Base-by-base conservation (phyloP, 805 yeast species). In the Saturnispora sanitii region DNA sequence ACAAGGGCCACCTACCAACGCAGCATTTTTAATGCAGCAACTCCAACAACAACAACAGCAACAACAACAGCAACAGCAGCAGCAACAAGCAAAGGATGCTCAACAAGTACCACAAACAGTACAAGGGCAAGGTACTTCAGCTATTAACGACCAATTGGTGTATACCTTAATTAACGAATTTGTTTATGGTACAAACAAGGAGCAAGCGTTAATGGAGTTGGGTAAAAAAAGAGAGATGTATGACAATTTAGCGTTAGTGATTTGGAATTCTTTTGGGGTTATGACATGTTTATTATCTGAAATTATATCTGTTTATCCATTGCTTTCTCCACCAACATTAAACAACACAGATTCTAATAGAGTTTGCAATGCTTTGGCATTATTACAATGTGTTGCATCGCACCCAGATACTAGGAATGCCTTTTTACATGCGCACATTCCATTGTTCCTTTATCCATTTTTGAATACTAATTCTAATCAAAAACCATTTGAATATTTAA, bases 221-320 rank as follows among this genome's bases (percentile, higher is more conserved):
- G 96, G 97, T 8, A 85, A 92, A 57, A 88, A 88, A 55, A 71
- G 98, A 47, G 98, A 90, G 56, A 87, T 86, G 55, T 90, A 84
- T 56, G 96, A 87, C 44, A 97, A 90, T 57, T 69, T 90, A 44
- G 97, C 97, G 0, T 61, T 87, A 30, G 94, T 90, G 4, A 65
- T 90, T 44, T 90, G 98, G 98, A 80, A 90, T 53, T 84, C 96
- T 4, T 88, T 82, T 61, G 98, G 97, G 23, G 96, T 90, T 11
- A 87, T 92, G 94, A 80, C 97, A 2, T 81, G 87, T 17, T 65
- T 90, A 29, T 62, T 90, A 44, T 94, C 85, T 57, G 98, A 90
- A 57, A 87, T 90, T 40, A 79, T 87, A 29, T 72, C 84, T 3
- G 95, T 90, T 5, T 90, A 90, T 58, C 96, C 98, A 11, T 70